These are phyloP conservation scores for Saturnispora besseyi DNA, from an alignment of 805 yeast species.

Conservation along the genomic window DNA sequence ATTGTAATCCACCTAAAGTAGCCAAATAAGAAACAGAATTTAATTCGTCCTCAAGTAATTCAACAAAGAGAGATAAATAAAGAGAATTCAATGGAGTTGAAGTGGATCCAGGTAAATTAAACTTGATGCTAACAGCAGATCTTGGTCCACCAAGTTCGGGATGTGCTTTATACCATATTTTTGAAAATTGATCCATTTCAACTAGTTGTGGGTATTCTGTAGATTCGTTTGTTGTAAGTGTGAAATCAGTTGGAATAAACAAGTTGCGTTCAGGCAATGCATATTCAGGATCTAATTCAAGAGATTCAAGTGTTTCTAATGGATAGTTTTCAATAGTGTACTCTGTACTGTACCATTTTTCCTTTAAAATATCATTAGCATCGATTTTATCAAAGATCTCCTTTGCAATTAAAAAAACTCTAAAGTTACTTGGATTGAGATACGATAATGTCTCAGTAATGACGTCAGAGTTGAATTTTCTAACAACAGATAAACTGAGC, in stretches of 20 bases:
- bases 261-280: slow-evolving; percentile 62
- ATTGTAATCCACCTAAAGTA: slow-evolving; percentile 64
- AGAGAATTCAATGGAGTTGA: slow-evolving; percentile 51
- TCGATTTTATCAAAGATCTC: slow-evolving; percentile 37
- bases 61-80: slow-evolving; percentile 53
- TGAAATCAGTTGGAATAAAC: slow-evolving; percentile 74
- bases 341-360: slow-evolving; percentile 89
- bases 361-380: slow-evolving; percentile 35
- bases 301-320: slow-evolving; percentile 26
- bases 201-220: slow-evolving; percentile 54
- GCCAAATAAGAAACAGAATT: slow-evolving; percentile 79
- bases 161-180: slow-evolving; percentile 84
- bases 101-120: slow-evolving; percentile 57
- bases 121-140: slow-evolving; percentile 55
- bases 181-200: slow-evolving; percentile 38
- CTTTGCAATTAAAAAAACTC: slow-evolving; percentile 46
- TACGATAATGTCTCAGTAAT: slow-evolving; percentile 41
- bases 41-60: slow-evolving; percentile 65
- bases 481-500: slow-evolving; percentile 44
- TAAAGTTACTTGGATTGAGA: slow-evolving; percentile 51
- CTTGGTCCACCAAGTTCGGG: slow-evolving; percentile 86
- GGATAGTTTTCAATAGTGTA: slow-evolving; percentile 40
- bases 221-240: slow-evolving; percentile 37
- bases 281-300: slow-evolving; percentile 31
- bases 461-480: slow-evolving; percentile 48